These are phyloP conservation scores for Setomelanomma holmii DNA, from an alignment of 2,329 filamentous ascomycete species.

Conservation along the genomic window DNA sequence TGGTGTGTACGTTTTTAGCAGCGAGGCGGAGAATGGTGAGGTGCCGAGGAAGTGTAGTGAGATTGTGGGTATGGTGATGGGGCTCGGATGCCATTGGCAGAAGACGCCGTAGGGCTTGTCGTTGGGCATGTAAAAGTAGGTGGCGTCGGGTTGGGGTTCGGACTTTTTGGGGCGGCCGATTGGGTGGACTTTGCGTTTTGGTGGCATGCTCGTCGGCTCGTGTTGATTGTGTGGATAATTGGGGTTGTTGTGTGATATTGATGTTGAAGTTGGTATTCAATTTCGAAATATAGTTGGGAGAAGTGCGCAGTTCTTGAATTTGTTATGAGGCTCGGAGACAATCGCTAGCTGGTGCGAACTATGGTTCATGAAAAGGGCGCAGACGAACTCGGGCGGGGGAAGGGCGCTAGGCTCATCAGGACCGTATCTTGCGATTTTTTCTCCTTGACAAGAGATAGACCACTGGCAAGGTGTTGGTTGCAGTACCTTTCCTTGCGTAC, in stretches of 20 bases:
- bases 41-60: conserved; percentile 13
- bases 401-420: background rate
- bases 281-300: too few relatives aligned
- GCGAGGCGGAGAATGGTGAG: background rate
- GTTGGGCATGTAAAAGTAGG: conserved; percentile 35
- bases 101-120: conserved; percentile 56
- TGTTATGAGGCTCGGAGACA: too few relatives aligned
- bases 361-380: conserved; percentile 1
- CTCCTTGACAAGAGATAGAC: too few relatives aligned
- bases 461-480: too few relatives aligned
- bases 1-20: background rate
- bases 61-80: conserved; percentile 51
- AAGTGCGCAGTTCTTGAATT: too few relatives aligned
- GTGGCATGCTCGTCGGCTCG: background rate
- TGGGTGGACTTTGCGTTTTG: background rate
- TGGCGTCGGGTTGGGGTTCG: background rate
- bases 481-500: too few relatives aligned
- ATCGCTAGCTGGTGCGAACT: background rate
- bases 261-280: background rate
- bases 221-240: background rate
- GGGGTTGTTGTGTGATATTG: background rate
- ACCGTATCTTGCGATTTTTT: too few relatives aligned
- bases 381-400: background rate
- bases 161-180: background rate
- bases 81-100: conserved; percentile 61